Conservation (phyloP, 1,284 basidiomycete species). For the Schizopora paradoxa region DNA sequence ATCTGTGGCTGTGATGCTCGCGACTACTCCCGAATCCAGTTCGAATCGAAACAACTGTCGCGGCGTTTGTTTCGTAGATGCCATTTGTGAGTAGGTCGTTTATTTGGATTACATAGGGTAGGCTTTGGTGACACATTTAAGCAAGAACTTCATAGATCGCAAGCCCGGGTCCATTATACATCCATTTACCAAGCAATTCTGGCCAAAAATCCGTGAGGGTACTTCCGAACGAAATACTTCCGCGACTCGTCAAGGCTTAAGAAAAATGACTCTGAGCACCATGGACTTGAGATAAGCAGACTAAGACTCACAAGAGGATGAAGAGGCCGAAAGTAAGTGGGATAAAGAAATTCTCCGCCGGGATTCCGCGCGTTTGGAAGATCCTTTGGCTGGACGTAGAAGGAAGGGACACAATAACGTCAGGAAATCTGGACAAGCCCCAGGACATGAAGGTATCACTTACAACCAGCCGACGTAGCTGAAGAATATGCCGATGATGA, state of each 20-base stretch:
- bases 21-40: too few species aligned
- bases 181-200: slow-evolving; percentile 33
- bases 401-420: slow-evolving; percentile 19
- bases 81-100: too few species aligned
- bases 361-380: slow-evolving; percentile 49
- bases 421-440: neutral
- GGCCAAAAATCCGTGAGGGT: slow-evolving; percentile 32
- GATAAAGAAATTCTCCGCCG: slow-evolving; percentile 44
- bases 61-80: too few species aligned
- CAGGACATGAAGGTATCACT: slow-evolving; percentile 9
- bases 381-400: slow-evolving; percentile 35
- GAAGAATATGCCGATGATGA: slow-evolving; percentile 49
- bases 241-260: slow-evolving; percentile 35
- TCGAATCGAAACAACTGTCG: too few species aligned
- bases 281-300: slow-evolving; percentile 29
- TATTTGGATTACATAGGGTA: too few species aligned
- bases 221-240: slow-evolving; percentile 33
- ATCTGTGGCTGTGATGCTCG: too few species aligned
- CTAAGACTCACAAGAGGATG: slow-evolving; percentile 27
- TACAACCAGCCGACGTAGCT: slow-evolving; percentile 46
- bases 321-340: slow-evolving; percentile 36
- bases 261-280: slow-evolving; percentile 28
- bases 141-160: too few species aligned
- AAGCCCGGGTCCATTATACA: too few species aligned
- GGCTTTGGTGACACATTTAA: too few species aligned